A percentile compares a stretch with the other conserved stretches of the same genome.
These are phyloP conservation scores for Omphalotus olearius DNA, from an alignment of 1,284 basidiomycete species.

Conservation along the genomic window DNA sequence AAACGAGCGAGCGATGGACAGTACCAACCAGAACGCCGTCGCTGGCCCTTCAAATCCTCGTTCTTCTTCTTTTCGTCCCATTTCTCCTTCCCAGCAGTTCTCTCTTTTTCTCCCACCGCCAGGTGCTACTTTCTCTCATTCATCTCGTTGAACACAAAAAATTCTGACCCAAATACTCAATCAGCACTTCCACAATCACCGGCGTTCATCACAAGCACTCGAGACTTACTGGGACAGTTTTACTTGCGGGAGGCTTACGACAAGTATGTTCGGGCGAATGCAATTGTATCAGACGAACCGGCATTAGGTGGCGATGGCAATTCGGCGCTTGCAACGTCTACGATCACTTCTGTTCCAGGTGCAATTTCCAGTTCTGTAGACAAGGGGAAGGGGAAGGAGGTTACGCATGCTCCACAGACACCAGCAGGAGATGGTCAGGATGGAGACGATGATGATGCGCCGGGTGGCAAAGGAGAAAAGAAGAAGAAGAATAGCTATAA, in stretches of 20 bases:
- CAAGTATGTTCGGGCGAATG: conserved; percentile 62
- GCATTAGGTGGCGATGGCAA: conserved; percentile 21
- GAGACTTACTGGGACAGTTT: conserved; percentile 70
- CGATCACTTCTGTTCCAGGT: conserved; percentile 2
- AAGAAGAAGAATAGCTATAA: conserved; percentile 77
- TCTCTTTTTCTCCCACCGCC: conserved; percentile 41
- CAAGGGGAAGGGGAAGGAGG: conserved; percentile 66
- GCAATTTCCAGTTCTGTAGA: conserved; percentile 25
- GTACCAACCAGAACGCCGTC: conserved; percentile 28
- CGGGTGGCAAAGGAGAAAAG: conserved; percentile 64
- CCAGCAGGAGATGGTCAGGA: conserved; percentile 37
- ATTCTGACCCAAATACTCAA: conserved; percentile 3
- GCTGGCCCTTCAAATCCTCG: conserved; percentile 36
- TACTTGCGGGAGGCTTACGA: conserved; percentile 66
- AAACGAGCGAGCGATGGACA: conserved; percentile 11
- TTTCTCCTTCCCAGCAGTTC: conserved; percentile 10
- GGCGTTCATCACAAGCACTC: conserved; percentile 59
- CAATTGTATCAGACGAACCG: conserved; percentile 20
- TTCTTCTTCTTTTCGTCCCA: conserved; percentile 16
- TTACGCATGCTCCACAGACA: conserved; percentile 34
- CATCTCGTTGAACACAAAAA: conserved; percentile 3
- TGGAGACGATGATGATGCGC: conserved; percentile 52
- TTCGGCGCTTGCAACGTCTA: conserved; percentile 20
- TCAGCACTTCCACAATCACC: conserved; percentile 42
- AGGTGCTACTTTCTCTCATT: conserved; percentile 25